Base-by-base conservation (phyloP, 805 yeast species). In the Scheffersomyces coipomensis region DNA sequence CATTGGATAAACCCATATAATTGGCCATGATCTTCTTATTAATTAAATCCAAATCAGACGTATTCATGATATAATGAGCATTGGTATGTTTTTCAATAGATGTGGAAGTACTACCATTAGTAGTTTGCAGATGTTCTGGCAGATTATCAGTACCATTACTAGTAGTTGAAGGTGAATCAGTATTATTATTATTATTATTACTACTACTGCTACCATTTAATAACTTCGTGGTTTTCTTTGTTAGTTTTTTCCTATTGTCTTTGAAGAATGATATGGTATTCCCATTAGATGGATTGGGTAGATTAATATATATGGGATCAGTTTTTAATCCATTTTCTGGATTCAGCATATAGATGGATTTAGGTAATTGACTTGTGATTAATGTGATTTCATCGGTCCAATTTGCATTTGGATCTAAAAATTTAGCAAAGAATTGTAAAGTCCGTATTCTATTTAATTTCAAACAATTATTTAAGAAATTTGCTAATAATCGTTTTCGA, bases 371-470 rank as follows among this genome's bases (percentile, higher is more conserved):
- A 38, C 62, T 60, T 18, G 53, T 49, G 8, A 68, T 58, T 33
- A 68, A 49, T 13, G 56, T 40, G 4, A 64, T 58, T 40, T 70
- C 95, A 53, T 90, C 96, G 18, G 75, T 70, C 91, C 97, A 93
- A 48, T 78, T 76, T 10, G 87, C 79, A 44, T 84, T 84, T 5
- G 98, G 96, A 55, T 89, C 93, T 40, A 93, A 60, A 53, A 93
- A 93, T 54, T 83, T 79, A 29, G 79, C 74, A 52, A 89, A 87
- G 17, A 85, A 79, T 15, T 73, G 72, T 46, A 82, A 76, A 19
- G 71, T 71, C 29, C 79, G 63, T 17, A 93, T 71, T 46, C 73
- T 76, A 1, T 68, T 66, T 34, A 82, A 79, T 8, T 64, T 60
- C 38, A 78, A 52, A 58, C 98, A 91, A 44, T 89, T 73, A 53